Percentiles rank a stretch among this genome's conserved stretches.
phyloP scores from a whole-genome alignment of 495 filamentous ascomycete species.

The Penicillium argentinense region DNA sequence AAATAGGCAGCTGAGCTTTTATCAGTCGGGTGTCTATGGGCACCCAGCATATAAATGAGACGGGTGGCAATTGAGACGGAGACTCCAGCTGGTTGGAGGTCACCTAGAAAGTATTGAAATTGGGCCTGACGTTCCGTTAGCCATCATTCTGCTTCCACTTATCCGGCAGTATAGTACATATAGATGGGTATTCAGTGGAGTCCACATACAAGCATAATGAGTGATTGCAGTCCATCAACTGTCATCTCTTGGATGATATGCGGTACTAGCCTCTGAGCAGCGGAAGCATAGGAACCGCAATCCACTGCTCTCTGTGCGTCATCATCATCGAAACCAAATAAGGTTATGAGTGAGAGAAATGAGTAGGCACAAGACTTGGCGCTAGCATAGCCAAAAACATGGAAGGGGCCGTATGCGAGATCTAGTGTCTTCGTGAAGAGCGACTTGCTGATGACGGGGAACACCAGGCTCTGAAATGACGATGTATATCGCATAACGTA shows the following conservation, averaged over 20 bases:
- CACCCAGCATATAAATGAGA: constrained; percentile 14
- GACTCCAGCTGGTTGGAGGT: constrained; percentile 12
- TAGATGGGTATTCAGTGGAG: not conserved
- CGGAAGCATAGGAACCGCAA: constrained; percentile 13
- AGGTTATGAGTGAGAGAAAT: constrained; percentile 11
- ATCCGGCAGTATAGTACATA: too few species aligned
- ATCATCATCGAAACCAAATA: constrained; percentile 16
- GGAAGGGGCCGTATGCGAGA: constrained; percentile 10
- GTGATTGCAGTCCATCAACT: constrained; percentile 12
- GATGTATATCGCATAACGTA: constrained; percentile 9
- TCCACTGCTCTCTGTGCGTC: constrained; percentile 7
- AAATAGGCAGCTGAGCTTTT: not conserved
- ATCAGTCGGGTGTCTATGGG: constrained; percentile 5
- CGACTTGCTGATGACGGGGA: constrained; percentile 17
- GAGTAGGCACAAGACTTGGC: constrained; percentile 19
- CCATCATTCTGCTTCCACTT: too few species aligned
- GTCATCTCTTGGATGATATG: constrained; percentile 16
- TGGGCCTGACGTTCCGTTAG: constrained; percentile 5
- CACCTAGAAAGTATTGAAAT: constrained; percentile 19
- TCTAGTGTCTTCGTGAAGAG: constrained; percentile 15
- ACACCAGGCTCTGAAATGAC: constrained; percentile 14
- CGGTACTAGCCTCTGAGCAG: not conserved
- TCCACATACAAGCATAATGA: constrained; percentile 18
- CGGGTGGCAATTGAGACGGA: constrained; percentile 16
- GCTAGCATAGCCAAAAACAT: constrained; percentile 7